Evolutionary conservation across 192 early-diverging fungal genomes (phyloP).

Genomic region (Dimargaris cristalligena): DNA sequence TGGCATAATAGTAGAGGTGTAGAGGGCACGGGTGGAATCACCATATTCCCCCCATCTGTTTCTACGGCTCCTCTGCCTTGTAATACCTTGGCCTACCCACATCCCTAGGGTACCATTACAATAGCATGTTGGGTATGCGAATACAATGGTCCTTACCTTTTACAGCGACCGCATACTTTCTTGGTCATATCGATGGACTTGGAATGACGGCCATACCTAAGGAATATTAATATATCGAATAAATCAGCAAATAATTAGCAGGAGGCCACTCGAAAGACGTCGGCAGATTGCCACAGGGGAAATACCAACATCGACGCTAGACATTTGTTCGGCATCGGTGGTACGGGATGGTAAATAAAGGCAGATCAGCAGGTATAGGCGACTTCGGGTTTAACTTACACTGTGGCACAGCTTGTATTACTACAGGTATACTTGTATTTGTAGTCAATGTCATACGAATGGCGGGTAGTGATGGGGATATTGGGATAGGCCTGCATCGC

Average conservation of each 20-base stretch:
- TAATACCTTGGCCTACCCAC: no score
- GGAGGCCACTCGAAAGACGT: background rate
- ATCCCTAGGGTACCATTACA: no score
- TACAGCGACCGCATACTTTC: slow-evolving; percentile 8
- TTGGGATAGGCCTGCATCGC: background rate
- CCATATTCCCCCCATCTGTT: no score
- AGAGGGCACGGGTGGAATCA: no score
- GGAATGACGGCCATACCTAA: slow-evolving; percentile 9
- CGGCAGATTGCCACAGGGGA: background rate
- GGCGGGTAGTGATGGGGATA: slow-evolving; percentile 10
- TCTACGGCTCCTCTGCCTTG: no score
- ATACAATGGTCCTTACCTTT: no score
- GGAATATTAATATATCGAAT: background rate
- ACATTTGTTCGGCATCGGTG: no score
- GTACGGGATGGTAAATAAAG: no score
- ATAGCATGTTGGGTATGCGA: no score
- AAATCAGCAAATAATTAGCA: background rate
- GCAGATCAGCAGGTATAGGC: background rate
- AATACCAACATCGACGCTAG: background rate
- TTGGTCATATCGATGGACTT: slow-evolving; percentile 10
- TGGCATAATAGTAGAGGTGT: no score
- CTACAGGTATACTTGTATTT: slow-evolving; percentile 9
- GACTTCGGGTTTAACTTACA: background rate
- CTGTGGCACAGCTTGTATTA: background rate
- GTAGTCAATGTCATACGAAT: slow-evolving; percentile 9